Evolutionary conservation across 139 green algal genomes (phyloP).

Genomic region (Zygnema circumcarinatum): DNA sequence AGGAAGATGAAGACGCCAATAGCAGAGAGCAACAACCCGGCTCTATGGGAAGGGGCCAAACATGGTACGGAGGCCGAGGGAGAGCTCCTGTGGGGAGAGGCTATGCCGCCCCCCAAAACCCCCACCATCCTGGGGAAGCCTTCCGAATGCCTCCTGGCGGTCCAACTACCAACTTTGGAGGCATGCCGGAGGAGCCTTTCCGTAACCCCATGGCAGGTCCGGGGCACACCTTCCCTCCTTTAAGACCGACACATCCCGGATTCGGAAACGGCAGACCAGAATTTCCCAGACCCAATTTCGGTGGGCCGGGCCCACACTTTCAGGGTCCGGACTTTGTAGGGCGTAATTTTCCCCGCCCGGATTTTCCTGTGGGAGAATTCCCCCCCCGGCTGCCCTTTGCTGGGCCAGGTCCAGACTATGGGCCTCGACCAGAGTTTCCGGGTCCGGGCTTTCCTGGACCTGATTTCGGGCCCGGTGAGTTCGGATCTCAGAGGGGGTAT

Average conservation of each 20-base stretch:
- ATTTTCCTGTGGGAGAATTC: neutral
- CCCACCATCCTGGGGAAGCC: neutral
- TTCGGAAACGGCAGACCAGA: neutral
- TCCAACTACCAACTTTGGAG: neutral
- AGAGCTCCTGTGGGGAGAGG: neutral
- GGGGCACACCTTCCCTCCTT: neutral
- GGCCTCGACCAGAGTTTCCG: neutral
- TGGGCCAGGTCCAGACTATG: neutral
- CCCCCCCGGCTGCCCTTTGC: neutral
- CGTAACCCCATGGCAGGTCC: neutral
- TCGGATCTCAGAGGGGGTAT: neutral
- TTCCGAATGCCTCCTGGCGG: neutral
- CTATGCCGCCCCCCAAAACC: neutral
- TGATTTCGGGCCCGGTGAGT: neutral
- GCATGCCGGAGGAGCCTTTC: neutral
- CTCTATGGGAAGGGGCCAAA: neutral
- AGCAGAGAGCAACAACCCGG: neutral
- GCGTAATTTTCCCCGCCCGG: neutral
- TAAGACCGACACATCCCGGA: neutral
- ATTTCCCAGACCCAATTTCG: neutral
- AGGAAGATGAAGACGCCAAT: neutral
- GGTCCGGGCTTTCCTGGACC: conserved; percentile 5
- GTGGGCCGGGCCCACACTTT: neutral
- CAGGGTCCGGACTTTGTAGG: neutral
- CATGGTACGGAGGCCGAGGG: neutral